Evolutionary conservation across 2,329 filamentous ascomycete species (phyloP).

Genomic region (Exophiala sideris): DNA sequence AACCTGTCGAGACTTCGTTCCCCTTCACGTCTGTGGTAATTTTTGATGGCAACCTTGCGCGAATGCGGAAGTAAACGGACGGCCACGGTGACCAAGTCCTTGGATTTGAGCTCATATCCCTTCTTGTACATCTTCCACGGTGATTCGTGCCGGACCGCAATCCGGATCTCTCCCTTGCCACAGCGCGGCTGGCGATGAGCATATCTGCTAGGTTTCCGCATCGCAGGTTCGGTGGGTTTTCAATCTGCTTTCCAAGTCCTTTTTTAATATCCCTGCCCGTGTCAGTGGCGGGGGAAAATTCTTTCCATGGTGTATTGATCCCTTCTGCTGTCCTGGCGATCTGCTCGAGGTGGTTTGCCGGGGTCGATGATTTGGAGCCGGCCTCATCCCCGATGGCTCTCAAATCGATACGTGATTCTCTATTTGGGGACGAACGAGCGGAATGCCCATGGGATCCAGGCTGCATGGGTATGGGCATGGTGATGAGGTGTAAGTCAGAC

Average conservation of each 20-base stretch:
- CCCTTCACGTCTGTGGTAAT: constrained; percentile 7
- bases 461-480: not conserved
- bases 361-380: not conserved
- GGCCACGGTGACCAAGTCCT: constrained; percentile 18
- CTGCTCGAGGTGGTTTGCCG: not conserved
- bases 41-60: constrained; percentile 17
- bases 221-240: not conserved
- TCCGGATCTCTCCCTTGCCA: not conserved
- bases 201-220: not conserved
- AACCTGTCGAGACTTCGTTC: constrained; percentile 12
- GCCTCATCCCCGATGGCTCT: not conserved
- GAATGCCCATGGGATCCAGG: not conserved
- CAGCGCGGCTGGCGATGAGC: not conserved
- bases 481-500: not conserved
- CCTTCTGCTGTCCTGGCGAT: not conserved
- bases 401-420: not conserved
- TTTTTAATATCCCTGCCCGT: not conserved
- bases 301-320: not conserved
- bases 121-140: constrained; percentile 28
- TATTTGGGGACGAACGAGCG: not conserved
- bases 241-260: not conserved
- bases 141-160: constrained; percentile 14
- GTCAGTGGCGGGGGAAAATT: not conserved
- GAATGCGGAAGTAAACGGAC: constrained; percentile 2
- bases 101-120: constrained; percentile 27